Evolutionary conservation across 441 rosid species (phyloP), one percentile per base, ranked within the genome.

Genomic region (Francoa sonchifolia): DNA sequence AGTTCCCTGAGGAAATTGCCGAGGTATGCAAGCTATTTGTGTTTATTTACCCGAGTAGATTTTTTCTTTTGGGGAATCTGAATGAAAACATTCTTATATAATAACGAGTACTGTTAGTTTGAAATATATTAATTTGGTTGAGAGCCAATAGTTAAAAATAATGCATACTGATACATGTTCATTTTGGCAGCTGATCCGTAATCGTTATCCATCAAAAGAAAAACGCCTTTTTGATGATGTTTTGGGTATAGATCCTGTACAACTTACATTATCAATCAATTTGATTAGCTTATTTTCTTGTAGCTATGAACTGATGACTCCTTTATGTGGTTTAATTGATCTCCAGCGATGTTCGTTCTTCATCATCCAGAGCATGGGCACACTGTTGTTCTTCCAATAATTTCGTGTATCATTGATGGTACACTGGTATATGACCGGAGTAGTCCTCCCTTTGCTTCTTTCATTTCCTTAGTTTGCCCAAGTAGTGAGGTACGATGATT

Each of bases 321-420:
- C 37, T 54, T 59, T 44, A 6, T 48, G 31, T 52, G 43, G n/a
- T 20, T 28, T 50, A 35, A 42, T 18, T 28, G 19, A 33, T 63
- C 53, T 48, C 49, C 89, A 90, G 99, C 99, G 12, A 90, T 51
- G 22, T 90, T 90, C 73, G 99, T 90, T 50, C 90, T 90, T 47
- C 80, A 90, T 62, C 99, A 90, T 63, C 99, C 99, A 11, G 99
- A 90, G 72, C 95, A 86, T 40, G 99, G 99, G 35, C 96, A 78
- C 50, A 93, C 99, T 11, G 99, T 90, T 42, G 72, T 81, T 69
- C 96, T 80, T 76, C 99, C 96, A 10, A 83, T 90, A 30, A 90
- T 90, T 59, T 83, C 99, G 50, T 78, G 84, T 48, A 72, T 90
- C 58, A 86, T 90, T 46, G 99, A 78, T 63, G 90, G 94, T 52